Conservation (phyloP, 177 flowering plant genomes). For the Vitis hybrid region DNA sequence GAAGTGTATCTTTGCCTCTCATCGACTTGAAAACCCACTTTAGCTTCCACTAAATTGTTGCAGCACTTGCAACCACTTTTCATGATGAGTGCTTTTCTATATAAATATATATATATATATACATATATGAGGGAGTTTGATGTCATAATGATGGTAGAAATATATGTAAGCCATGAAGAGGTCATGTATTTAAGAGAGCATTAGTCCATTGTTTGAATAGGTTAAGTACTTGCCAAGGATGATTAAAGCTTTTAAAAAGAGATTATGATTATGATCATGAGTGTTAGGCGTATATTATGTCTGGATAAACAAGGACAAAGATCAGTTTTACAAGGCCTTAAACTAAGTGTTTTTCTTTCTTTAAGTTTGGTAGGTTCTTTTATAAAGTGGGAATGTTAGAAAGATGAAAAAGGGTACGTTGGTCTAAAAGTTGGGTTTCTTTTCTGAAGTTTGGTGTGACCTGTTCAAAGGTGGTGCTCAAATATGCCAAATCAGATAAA, state of each 20-base stretch:
- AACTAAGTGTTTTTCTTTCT: background rate
- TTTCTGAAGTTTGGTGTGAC: conserved; percentile 3
- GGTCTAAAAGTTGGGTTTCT: conserved; percentile 11
- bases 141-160: background rate
- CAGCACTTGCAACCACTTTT: conserved; percentile 6
- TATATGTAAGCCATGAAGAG: background rate
- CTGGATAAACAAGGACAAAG: conserved; percentile 25
- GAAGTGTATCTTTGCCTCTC: background rate
- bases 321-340: conserved; percentile 7
- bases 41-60: background rate
- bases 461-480: conserved; percentile 4
- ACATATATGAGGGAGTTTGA: background rate
- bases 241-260: conserved; percentile 6
- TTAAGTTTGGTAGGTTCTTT: conserved; percentile 1
- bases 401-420: conserved; percentile 5
- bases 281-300: conserved; percentile 8
- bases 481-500: background rate
- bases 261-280: conserved; percentile 4
- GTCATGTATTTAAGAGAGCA: background rate
- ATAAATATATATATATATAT: no score
- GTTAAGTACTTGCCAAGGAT: background rate
- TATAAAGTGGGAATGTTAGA: conserved; percentile 6
- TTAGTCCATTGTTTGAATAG: background rate
- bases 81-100: background rate
- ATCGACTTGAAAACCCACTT: background rate